Percentiles rank a stretch among this genome's conserved stretches.
These are phyloP conservation scores for Diaporthe ampelina DNA, from an alignment of 2,329 filamentous ascomycete genomes.

Conservation along the genomic window DNA sequence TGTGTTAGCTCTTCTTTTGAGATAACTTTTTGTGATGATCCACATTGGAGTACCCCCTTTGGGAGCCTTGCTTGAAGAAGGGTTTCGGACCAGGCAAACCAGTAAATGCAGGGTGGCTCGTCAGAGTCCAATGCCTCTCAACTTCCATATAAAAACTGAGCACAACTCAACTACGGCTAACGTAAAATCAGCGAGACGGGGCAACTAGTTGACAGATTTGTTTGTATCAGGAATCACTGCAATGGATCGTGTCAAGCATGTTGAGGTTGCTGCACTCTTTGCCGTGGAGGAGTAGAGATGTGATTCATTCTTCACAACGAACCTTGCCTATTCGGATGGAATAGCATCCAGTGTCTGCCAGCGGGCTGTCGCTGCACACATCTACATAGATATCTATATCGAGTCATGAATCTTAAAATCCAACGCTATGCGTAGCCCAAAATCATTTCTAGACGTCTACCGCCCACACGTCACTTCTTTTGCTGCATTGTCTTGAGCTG, in stretches of 20 bases:
- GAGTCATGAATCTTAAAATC: slow-evolving; percentile 34
- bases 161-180: neutral
- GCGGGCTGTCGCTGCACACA: neutral
- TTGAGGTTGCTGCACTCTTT: neutral
- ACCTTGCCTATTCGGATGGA: neutral
- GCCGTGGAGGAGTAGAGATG: slow-evolving; percentile 19
- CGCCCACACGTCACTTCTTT: slow-evolving; percentile 1
- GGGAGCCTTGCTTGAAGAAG: neutral
- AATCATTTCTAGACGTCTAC: slow-evolving; percentile 6
- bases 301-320: neutral
- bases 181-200: neutral
- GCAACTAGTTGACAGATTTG: neutral
- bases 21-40: neutral
- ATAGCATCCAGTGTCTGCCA: neutral
- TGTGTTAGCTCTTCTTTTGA: neutral
- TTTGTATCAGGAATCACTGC: neutral
- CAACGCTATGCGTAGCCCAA: slow-evolving; percentile 29
- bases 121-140: neutral
- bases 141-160: neutral
- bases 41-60: neutral
- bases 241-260: neutral
- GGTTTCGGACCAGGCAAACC: neutral
- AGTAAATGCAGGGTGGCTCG: neutral
- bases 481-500: slow-evolving; percentile 51
- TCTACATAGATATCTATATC: slow-evolving; percentile 1